phyloP scores from a whole-genome alignment of 169 alveolate species.

The Eimeria sp. region DNA sequence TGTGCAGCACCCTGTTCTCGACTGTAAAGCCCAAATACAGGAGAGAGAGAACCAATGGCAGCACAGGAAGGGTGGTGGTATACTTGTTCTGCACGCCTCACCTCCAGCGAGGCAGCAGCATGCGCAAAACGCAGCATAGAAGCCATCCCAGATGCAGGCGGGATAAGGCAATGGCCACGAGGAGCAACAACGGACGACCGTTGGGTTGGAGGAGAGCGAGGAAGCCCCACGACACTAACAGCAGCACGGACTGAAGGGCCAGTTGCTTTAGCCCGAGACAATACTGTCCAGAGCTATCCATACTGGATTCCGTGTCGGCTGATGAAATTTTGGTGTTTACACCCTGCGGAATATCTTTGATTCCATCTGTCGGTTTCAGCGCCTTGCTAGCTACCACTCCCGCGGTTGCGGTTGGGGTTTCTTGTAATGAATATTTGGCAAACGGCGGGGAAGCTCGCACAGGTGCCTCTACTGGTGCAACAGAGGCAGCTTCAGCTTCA shows the following conservation, averaged over 20 bases:
- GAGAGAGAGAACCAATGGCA: background rate
- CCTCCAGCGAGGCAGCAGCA: conserved; percentile 68
- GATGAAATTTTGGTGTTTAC: background rate
- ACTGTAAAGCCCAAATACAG: background rate
- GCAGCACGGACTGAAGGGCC: conserved; percentile 19
- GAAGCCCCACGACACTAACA: conserved; percentile 19
- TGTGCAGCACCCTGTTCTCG: background rate
- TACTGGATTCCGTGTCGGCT: background rate
- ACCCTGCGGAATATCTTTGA: background rate
- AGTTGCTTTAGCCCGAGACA: conserved; percentile 12
- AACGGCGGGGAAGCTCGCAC: background rate
- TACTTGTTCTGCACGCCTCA: background rate
- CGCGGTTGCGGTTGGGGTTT: background rate
- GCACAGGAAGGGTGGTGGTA: background rate
- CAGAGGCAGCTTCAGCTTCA: background rate
- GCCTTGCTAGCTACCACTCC: background rate
- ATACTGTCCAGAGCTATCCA: background rate
- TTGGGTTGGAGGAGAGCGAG: conserved; percentile 35
- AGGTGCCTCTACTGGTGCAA: background rate
- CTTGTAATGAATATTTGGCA: background rate
- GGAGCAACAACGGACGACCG: conserved; percentile 8
- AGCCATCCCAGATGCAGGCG: conserved; percentile 69
- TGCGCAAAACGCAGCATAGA: conserved; percentile 14
- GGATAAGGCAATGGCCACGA: background rate
- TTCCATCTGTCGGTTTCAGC: background rate